Percentiles rank a stretch among this genome's conserved stretches.
Conservation (phyloP, 176 grass and related monocot species). For the Olyra latifolia region DNA sequence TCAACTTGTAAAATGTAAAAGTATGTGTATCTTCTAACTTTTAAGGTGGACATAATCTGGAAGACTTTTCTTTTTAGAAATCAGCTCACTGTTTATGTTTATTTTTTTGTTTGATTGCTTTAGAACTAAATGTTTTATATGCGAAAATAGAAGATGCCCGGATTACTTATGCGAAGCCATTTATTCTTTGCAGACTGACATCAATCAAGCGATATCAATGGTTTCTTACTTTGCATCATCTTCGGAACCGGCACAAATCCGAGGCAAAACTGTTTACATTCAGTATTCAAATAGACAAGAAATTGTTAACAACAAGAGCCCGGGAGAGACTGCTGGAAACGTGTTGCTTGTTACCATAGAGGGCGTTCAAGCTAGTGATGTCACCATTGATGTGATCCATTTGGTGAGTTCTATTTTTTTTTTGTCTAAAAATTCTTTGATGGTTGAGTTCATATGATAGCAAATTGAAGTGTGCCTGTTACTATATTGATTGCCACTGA, state of each 20-base stretch:
- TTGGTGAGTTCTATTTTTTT: slow-evolving; percentile 62
- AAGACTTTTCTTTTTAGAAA: background rate
- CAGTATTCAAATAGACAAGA: slow-evolving; percentile 99
- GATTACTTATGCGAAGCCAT: slow-evolving; percentile 11
- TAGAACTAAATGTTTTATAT: background rate
- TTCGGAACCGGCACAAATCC: slow-evolving; percentile 90
- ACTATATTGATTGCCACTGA: slow-evolving; percentile 40
- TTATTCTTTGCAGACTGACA: slow-evolving; percentile 61
- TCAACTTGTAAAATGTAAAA: background rate
- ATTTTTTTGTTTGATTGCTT: background rate
- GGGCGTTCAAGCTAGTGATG: slow-evolving; percentile 93
- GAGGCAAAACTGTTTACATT: slow-evolving; percentile 95
- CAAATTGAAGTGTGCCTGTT: slow-evolving; percentile 27
- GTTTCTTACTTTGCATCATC: slow-evolving; percentile 96
- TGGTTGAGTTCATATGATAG: slow-evolving; percentile 24
- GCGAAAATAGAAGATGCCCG: slow-evolving; percentile 2
- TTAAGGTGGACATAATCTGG: background rate
- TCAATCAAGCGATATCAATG: slow-evolving; percentile 98
- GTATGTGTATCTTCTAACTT: background rate
- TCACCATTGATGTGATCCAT: slow-evolving; percentile 95
- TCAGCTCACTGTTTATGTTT: background rate
- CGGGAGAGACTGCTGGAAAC: slow-evolving; percentile 84
- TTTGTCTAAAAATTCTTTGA: background rate
- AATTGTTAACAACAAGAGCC: slow-evolving; percentile 85
- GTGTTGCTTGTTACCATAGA: slow-evolving; percentile 97